These are phyloP conservation scores for Populus davidiana DNA, from an alignment of 345 rosid genomes.

Conservation along the genomic window DNA sequence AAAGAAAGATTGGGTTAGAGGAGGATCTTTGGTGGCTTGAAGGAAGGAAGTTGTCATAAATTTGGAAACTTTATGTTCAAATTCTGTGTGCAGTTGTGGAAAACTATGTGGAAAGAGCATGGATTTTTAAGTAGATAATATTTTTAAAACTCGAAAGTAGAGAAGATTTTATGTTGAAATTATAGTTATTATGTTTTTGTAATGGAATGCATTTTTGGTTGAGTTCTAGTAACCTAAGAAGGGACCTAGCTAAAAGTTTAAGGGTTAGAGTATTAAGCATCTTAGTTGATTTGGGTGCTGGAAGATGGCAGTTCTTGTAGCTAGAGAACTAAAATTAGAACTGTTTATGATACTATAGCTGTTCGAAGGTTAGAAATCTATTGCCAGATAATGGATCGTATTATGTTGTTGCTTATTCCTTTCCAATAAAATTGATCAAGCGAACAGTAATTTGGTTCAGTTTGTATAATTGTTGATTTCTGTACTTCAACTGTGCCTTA, in stretches of 20 bases:
- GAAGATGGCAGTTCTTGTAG: not conserved
- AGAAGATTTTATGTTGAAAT: not conserved
- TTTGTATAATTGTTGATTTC: not conserved
- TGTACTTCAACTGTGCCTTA: not conserved
- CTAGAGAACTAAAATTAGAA: not conserved
- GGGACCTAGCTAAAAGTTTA: not conserved
- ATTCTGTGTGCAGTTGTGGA: not conserved
- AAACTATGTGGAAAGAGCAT: not conserved
- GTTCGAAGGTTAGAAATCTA: not conserved
- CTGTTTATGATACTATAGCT: not conserved
- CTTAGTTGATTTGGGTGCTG: not conserved
- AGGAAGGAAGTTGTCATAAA: not conserved
- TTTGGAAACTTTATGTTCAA: not conserved
- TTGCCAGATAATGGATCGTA: not conserved
- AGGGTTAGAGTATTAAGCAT: not conserved
- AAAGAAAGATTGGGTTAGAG: not conserved
- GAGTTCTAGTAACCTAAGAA: not conserved
- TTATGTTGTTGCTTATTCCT: not conserved
- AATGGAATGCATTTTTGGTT: not conserved
- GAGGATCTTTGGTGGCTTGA: not conserved
- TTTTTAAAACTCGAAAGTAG: not conserved
- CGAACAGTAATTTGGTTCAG: not conserved
- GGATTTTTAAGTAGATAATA: not conserved
- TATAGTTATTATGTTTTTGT: not conserved
- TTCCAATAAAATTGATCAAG: not conserved